phyloP scores from a whole-genome alignment of 345 rosid genomes.

The Populus euphratica region DNA sequence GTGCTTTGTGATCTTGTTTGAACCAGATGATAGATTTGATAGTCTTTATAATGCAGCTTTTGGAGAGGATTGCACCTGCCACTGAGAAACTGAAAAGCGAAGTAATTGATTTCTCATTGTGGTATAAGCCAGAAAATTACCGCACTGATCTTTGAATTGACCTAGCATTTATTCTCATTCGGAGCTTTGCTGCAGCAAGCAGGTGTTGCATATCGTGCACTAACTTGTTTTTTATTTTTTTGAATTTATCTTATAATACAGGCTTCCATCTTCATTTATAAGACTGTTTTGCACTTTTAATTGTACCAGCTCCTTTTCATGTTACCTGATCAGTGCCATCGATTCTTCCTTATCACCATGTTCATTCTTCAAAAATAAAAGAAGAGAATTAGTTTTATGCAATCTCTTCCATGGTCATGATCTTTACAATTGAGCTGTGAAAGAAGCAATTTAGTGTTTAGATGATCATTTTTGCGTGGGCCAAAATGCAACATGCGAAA shows the following conservation, averaged over 20 bases:
- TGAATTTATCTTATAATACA: background rate
- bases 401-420: background rate
- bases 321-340: background rate
- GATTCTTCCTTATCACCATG: background rate
- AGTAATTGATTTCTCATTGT: conserved; percentile 78
- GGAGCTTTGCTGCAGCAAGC: conserved; percentile 10
- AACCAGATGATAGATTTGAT: background rate
- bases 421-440: background rate
- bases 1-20: background rate
- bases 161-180: background rate
- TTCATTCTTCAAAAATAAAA: too few relatives aligned
- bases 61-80: conserved; percentile 71
- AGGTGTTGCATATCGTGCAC: conserved; percentile 17
- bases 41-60: conserved; percentile 49
- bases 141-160: conserved; percentile 50
- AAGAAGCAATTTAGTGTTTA: background rate
- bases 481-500: background rate
- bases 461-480: background rate
- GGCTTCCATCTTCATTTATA: background rate
- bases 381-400: background rate
- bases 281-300: background rate
- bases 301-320: background rate
- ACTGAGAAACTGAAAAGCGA: conserved; percentile 71
- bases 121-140: conserved; percentile 89
- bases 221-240: background rate